Base-by-base conservation (phyloP, 106 monocot genomes). In the Allium sativum region DNA sequence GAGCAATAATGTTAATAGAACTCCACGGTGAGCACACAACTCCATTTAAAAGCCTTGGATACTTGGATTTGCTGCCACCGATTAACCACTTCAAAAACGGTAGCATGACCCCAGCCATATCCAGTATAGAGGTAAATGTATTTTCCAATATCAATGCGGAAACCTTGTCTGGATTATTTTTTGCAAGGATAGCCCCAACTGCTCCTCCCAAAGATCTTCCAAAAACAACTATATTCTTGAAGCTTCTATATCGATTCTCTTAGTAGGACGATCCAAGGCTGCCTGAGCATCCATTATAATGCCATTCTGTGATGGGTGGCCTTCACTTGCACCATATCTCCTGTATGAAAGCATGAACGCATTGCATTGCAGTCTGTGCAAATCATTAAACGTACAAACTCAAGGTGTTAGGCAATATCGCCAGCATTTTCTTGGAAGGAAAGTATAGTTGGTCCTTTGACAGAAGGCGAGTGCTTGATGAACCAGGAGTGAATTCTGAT, bases 401-500 rank as follows among this genome's bases (percentile, higher is more conserved):
- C 96, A 71, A 98, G 84, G 64, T 90, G 90, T 40, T 98, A 87
- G 58, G 91, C 96, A 67, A 98, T 98, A 80, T 98, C 96, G 57
- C 95, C 95, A 78, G 90, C 95, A 90, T 96, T 96, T 79, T 90
- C 95, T 78, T 96, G 95, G 69, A 96, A 96, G 73, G 90, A 96
- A 15, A 96, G 79, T 44, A 96, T 69, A 6, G 95, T 96, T 40
- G 95, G 95, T 65, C 95, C 95, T 74, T 56, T 21, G 68, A 75
- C 66, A 7, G 74, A 43, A 40, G 94, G 87, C 11, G 71, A 56
- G 77, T 74, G 56, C 81, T 84, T 84, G 73, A 96, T 67, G 78
- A 96, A 91, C 95, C 95, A 96, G 20, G 95, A 73, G 71, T 96
- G 95, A 45, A 96, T 87, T 21, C 84, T 78, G 53, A 96, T 84